These are phyloP conservation scores for Akanthomyces muscarius DNA, from an alignment of 2,329 filamentous ascomycete species.

Conservation along the genomic window DNA sequence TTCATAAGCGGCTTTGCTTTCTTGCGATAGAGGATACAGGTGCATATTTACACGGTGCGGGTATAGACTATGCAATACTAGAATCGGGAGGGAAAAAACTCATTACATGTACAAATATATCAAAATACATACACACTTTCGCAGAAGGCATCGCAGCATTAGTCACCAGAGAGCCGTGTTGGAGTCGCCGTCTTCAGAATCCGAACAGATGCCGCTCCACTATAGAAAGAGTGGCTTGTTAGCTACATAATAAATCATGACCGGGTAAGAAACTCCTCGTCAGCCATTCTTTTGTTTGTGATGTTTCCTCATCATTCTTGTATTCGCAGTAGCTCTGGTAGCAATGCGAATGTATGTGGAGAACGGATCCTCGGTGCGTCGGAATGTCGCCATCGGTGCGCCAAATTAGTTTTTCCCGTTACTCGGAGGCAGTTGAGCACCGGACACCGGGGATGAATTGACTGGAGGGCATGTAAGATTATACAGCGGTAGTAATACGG, in stretches of 20 bases:
- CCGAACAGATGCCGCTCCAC: no score
- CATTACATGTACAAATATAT: neutral
- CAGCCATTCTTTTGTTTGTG: no score
- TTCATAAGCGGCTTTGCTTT: neutral
- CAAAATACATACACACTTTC: neutral
- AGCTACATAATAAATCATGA: no score
- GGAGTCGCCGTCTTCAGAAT: neutral
- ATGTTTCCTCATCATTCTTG: no score
- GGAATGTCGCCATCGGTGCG: slow-evolving; percentile 25
- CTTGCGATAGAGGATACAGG: neutral
- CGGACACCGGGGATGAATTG: neutral
- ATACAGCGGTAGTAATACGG: neutral
- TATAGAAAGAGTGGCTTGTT: no score
- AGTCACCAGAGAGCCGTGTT: neutral
- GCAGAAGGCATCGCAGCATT: neutral
- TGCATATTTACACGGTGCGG: neutral
- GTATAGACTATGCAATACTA: neutral
- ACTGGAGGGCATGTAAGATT: neutral
- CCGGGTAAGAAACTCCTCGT: no score
- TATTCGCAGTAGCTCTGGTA: no score
- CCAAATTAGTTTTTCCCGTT: slow-evolving; percentile 14
- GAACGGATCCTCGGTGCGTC: slow-evolving; percentile 13
- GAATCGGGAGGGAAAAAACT: neutral
- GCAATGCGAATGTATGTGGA: neutral
- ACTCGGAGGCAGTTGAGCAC: neutral